phyloP scores from a whole-genome alignment of 106 monocot genomes.

The Platanthera guangdongensis region DNA sequence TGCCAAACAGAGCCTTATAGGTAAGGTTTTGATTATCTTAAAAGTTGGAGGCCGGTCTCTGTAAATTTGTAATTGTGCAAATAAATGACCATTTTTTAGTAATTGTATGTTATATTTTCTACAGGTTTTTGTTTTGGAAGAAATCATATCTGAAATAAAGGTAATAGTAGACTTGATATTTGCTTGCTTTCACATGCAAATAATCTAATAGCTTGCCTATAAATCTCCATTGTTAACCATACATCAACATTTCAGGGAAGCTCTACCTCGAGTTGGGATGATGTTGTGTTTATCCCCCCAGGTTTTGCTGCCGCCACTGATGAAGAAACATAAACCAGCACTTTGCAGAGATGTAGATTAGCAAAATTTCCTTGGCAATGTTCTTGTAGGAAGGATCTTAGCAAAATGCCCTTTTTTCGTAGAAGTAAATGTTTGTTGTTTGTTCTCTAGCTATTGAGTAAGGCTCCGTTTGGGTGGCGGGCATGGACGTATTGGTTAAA shows the following conservation, averaged over 20 bases:
- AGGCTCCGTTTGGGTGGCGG: no score
- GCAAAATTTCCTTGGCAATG: background rate
- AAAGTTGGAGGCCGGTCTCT: background rate
- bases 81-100: background rate
- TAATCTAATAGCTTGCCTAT: background rate
- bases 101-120: background rate
- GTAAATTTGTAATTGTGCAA: background rate
- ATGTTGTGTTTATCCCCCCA: conserved; percentile 82
- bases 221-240: background rate
- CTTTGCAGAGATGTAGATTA: conserved; percentile 2
- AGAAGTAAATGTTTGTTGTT: no score
- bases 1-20: no score
- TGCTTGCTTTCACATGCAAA: background rate
- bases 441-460: no score
- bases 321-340: background rate
- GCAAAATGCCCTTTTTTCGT: background rate
- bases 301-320: conserved; percentile 45
- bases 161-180: conserved; percentile 15
- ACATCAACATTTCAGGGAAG: conserved; percentile 29
- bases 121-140: conserved; percentile 65
- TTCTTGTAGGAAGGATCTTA: background rate
- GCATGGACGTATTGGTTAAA: no score
- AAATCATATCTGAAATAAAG: conserved; percentile 67
- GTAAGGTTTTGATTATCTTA: no score
- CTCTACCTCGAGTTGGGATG: conserved; percentile 68